Conservation (phyloP, 768 basidiomycete genomes). For the Cystobasidiopsis lactophilus region DNA sequence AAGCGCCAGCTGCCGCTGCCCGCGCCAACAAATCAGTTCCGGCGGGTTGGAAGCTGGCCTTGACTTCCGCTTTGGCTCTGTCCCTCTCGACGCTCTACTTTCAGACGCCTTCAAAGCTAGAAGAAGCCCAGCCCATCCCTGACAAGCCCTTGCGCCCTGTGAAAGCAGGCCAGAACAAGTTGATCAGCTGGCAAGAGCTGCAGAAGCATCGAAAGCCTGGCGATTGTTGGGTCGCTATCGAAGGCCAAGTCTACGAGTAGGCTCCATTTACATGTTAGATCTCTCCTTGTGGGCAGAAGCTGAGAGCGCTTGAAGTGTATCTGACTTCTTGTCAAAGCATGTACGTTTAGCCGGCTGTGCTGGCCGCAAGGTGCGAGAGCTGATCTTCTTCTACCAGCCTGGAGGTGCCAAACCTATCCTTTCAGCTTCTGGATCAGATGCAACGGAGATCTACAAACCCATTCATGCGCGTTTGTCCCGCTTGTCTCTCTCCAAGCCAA, state of each 20-base stretch:
- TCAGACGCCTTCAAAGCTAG: too few species aligned
- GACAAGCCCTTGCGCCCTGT: too few species aligned
- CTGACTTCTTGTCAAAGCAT: constrained; percentile 5
- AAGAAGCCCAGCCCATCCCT: too few species aligned
- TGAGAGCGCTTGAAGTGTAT: constrained; percentile 1
- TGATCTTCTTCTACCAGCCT: neutral
- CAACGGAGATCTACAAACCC: neutral
- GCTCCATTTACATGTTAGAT: too few species aligned
- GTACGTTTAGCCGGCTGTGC: neutral
- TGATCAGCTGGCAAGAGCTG: neutral
- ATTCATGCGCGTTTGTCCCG: neutral
- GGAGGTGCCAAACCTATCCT: constrained; percentile 3
- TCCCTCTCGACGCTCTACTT: too few species aligned
- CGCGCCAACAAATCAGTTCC: too few species aligned
- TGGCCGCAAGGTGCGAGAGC: neutral
- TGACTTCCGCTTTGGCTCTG: too few species aligned
- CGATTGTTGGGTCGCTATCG: constrained; percentile 8
- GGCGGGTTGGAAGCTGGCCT: too few species aligned
- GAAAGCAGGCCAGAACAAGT: too few species aligned
- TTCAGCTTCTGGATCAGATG: constrained; percentile 5
- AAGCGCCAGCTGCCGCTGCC: too few species aligned
- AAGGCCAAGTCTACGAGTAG: constrained; percentile 2
- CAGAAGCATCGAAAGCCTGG: neutral
- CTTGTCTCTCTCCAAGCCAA: neutral
- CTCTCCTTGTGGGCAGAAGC: neutral